Percentiles rank a stretch among this genome's conserved stretches.
Evolutionary conservation across 257 asterid genomes (phyloP).

Genomic region (Penstemon davidsonii): DNA sequence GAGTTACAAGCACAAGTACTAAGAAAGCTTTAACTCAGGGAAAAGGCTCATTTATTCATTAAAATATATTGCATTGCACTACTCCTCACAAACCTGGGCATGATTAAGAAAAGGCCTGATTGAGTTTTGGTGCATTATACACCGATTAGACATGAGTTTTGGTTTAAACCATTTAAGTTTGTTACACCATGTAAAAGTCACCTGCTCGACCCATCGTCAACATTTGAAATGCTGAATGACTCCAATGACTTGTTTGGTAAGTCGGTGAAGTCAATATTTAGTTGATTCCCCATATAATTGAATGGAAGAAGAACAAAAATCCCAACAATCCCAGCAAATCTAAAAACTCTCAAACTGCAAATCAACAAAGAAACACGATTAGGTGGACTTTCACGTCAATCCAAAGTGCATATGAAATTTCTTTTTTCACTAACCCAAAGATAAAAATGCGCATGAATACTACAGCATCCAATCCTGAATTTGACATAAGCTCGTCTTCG

Average conservation of each 20-base stretch:
- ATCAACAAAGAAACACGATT: conserved; percentile 17
- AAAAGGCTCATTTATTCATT: not conserved
- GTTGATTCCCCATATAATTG: conserved; percentile 91
- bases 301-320: conserved; percentile 82
- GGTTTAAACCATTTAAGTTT: not conserved
- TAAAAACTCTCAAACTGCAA: conserved; percentile 79
- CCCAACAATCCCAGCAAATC: conserved; percentile 75
- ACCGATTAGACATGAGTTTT: not conserved
- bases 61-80: not conserved
- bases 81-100: not conserved
- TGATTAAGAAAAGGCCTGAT: not conserved
- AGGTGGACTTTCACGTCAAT: conserved; percentile 19
- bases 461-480: conserved; percentile 86
- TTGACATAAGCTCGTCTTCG: conserved; percentile 71
- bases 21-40: not conserved
- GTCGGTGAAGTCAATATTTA: conserved; percentile 67
- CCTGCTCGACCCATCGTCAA: conserved; percentile 92
- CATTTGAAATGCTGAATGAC: conserved; percentile 88
- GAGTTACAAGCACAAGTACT: not conserved
- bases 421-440: conserved; percentile 55
- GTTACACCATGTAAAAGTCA: conserved; percentile 30
- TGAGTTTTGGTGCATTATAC: not conserved
- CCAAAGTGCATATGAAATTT: not conserved
- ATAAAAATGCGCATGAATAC: conserved; percentile 89
- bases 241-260: conserved; percentile 81